Conservation (phyloP, 306 rosid species). For the Vachellia collinsii region DNA sequence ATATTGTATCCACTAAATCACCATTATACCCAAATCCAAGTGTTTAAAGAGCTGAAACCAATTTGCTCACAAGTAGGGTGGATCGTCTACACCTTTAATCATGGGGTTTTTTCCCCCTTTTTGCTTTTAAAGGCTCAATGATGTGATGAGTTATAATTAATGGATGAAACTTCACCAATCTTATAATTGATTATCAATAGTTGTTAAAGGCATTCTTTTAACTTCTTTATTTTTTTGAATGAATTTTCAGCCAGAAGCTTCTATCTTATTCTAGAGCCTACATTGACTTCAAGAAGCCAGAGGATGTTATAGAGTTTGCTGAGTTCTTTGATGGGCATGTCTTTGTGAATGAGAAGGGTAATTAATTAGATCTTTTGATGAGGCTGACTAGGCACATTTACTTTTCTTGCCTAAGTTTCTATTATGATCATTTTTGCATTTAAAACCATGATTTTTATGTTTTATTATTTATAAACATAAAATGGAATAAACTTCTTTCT, state of each 20-base stretch:
- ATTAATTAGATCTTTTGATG: slow-evolving; percentile 34
- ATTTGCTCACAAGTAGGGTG: not conserved
- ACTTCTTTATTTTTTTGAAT: slow-evolving; percentile 30
- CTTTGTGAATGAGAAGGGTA: slow-evolving; percentile 82
- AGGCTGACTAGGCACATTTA: slow-evolving; percentile 30
- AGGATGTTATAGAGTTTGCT: slow-evolving; percentile 77
- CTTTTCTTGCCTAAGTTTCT: slow-evolving; percentile 24
- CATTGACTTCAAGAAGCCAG: slow-evolving; percentile 71
- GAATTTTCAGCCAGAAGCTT: slow-evolving; percentile 62
- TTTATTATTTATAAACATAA: not conserved
- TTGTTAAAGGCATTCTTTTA: slow-evolving; percentile 9
- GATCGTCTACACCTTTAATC: not conserved
- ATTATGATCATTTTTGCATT: not conserved
- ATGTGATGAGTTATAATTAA: not conserved
- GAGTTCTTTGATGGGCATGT: slow-evolving; percentile 68
- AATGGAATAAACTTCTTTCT: not conserved
- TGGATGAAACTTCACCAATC: not conserved
- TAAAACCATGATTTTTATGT: not conserved
- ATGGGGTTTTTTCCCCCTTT: not conserved
- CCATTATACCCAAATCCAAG: not conserved
- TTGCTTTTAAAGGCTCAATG: not conserved
- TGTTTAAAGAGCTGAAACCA: not conserved
- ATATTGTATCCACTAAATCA: not conserved
- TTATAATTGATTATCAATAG: not conserved
- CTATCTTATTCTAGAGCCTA: slow-evolving; percentile 72